Percentiles rank a stretch among this genome's conserved stretches.
These are phyloP conservation scores for Mycosphaerella sp. DNA, from an alignment of 2,329 filamentous ascomycete species.

Conservation along the genomic window DNA sequence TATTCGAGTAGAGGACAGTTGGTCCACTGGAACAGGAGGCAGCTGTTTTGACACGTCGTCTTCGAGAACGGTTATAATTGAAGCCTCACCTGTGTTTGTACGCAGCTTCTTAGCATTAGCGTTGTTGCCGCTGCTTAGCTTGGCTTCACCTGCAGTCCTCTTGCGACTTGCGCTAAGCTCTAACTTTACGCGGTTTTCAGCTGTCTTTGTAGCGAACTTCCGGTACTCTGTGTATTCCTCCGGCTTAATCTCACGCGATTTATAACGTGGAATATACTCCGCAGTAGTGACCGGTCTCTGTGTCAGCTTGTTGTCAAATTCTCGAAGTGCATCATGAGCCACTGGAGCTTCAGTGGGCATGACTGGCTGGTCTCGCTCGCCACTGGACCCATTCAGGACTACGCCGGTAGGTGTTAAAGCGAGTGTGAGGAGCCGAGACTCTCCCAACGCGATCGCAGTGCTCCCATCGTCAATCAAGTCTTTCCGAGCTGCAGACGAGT, in stretches of 20 bases:
- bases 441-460: too few relatives aligned
- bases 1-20: constrained; percentile 20
- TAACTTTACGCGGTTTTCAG: constrained; percentile 11
- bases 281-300: background rate
- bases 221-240: constrained; percentile 22
- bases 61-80: background rate
- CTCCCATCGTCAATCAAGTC: too few relatives aligned
- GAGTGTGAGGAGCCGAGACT: too few relatives aligned
- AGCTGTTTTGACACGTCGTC: background rate
- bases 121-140: background rate
- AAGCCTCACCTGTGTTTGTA: background rate
- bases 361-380: too few relatives aligned
- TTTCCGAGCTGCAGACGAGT: too few relatives aligned
- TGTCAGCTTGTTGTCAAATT: background rate
- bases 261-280: background rate
- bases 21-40: background rate
- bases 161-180: constrained; percentile 13
- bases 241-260: constrained; percentile 12
- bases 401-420: too few relatives aligned
- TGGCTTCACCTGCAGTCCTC: constrained; percentile 2
- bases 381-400: too few relatives aligned
- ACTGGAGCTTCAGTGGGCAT: too few relatives aligned
- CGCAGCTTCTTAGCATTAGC: constrained; percentile 1
- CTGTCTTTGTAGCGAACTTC: constrained; percentile 9
- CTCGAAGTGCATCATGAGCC: too few relatives aligned